A percentile compares a stretch with the other conserved stretches of the same genome.
Evolutionary conservation across 129 eudicot genomes (phyloP).

Genomic region (Escallonia herrerae): DNA sequence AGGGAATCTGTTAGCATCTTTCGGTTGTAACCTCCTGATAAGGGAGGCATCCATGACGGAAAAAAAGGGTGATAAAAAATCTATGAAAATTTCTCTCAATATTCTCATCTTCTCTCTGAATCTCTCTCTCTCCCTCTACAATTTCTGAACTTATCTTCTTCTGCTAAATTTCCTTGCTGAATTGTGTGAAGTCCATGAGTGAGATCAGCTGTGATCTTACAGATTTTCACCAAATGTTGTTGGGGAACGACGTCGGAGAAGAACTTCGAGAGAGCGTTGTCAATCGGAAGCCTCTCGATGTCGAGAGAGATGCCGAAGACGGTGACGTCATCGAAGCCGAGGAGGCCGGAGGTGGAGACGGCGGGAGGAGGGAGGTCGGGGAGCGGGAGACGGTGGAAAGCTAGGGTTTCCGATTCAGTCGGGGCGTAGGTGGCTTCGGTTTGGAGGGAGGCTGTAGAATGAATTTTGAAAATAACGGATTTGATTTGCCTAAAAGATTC

Average conservation of each 20-base stretch:
- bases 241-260: constrained; percentile 52
- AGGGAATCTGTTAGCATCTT: too few species aligned
- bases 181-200: too few species aligned
- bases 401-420: constrained; percentile 33
- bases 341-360: constrained; percentile 15
- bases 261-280: constrained; percentile 51
- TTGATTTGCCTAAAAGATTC: not conserved
- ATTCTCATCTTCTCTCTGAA: too few species aligned
- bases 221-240: too few species aligned
- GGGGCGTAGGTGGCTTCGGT: constrained; percentile 30
- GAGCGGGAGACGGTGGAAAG: constrained; percentile 63
- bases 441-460: not conserved
- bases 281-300: constrained; percentile 36
- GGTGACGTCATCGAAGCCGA: constrained; percentile 32
- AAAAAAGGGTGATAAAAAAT: too few species aligned
- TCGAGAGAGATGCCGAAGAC: constrained; percentile 21
- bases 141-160: too few species aligned
- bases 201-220: too few species aligned
- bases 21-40: too few species aligned
- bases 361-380: constrained; percentile 43
- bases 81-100: too few species aligned
- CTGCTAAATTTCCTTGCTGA: too few species aligned
- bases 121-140: too few species aligned
- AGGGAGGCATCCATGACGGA: too few species aligned
- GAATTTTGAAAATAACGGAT: constrained; percentile 8